These are phyloP conservation scores for Helicostylum pulchrum DNA, from an alignment of 192 early-diverging fungal species.

Conservation along the genomic window DNA sequence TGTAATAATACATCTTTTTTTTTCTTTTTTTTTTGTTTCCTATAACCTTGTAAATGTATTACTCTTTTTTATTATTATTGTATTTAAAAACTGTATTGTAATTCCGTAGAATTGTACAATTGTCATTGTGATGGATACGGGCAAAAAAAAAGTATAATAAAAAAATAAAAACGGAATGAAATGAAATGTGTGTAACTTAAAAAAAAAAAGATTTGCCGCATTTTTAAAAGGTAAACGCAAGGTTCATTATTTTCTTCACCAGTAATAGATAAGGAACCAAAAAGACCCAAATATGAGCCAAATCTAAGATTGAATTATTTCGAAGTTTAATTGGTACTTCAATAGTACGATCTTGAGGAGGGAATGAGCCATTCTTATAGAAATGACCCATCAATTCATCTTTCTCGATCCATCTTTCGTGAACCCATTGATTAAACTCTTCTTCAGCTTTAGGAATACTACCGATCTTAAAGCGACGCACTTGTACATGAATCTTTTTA, in stretches of 20 bases:
- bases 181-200: not conserved
- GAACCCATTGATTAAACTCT: slow-evolving; percentile 74
- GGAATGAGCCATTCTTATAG: slow-evolving; percentile 73
- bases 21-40: not conserved
- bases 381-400: slow-evolving; percentile 77
- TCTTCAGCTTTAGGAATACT: slow-evolving; percentile 68
- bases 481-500: slow-evolving; percentile 76
- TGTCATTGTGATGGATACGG: not conserved
- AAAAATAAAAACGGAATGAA: not conserved
- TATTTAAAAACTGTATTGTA: too few species aligned
- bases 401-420: slow-evolving; percentile 77
- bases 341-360: slow-evolving; percentile 20
- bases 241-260: slow-evolving; percentile 71
- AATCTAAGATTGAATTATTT: slow-evolving; percentile 62
- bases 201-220: not conserved
- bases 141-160: not conserved
- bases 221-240: slow-evolving; percentile 23
- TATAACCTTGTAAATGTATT: not conserved
- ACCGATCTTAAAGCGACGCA: slow-evolving; percentile 60
- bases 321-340: not conserved
- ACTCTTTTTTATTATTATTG: too few species aligned
- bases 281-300: slow-evolving; percentile 62
- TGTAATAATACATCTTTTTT: not conserved
- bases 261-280: slow-evolving; percentile 6
- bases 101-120: too few species aligned